Percentiles rank a stretch among this genome's conserved stretches.
Conservation (phyloP, 768 basidiomycete genomes). For the Termitomyces eurrhizus region DNA sequence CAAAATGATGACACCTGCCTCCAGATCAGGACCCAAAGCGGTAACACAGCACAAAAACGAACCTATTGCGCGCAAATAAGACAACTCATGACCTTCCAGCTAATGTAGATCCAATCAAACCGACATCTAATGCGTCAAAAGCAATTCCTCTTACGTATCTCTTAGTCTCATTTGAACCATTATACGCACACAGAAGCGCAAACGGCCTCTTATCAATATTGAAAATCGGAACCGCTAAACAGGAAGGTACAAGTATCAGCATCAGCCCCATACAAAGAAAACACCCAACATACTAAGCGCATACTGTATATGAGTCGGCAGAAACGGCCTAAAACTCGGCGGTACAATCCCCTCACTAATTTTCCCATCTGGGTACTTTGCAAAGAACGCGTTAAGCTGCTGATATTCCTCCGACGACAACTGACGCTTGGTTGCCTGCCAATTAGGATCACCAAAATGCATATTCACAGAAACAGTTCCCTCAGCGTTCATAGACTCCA, state of each 20-base stretch:
- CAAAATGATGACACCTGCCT: conserved; percentile 79
- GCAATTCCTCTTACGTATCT: conserved; percentile 55
- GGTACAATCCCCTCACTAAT: conserved; percentile 87
- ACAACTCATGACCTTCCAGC: conserved; percentile 87
- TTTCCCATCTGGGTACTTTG: conserved; percentile 78
- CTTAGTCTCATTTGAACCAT: conserved; percentile 73
- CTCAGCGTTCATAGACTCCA: conserved; percentile 64
- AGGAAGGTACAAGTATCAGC: conserved; percentile 7
- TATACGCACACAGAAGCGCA: conserved; percentile 88
- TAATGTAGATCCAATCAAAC: conserved; percentile 22
- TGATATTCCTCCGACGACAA: conserved; percentile 71
- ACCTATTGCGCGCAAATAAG: conserved; percentile 90
- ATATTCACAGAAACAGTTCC: conserved; percentile 64
- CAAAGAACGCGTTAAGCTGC: conserved; percentile 73
- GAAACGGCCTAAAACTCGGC: conserved; percentile 73
- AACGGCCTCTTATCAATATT: conserved; percentile 93
- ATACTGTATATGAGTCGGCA: conserved; percentile 82
- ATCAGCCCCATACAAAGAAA: background rate
- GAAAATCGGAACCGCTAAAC: conserved; percentile 82
- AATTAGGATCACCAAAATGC: conserved; percentile 61
- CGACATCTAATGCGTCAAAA: background rate
- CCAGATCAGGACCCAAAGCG: conserved; percentile 2
- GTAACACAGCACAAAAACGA: conserved; percentile 2
- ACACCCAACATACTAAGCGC: conserved; percentile 63
- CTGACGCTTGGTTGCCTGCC: conserved; percentile 47